Evolutionary conservation across 2,329 filamentous ascomycete species (phyloP), one percentile per base, ranked within the genome.

Genomic region (Diaporthe longicolla): DNA sequence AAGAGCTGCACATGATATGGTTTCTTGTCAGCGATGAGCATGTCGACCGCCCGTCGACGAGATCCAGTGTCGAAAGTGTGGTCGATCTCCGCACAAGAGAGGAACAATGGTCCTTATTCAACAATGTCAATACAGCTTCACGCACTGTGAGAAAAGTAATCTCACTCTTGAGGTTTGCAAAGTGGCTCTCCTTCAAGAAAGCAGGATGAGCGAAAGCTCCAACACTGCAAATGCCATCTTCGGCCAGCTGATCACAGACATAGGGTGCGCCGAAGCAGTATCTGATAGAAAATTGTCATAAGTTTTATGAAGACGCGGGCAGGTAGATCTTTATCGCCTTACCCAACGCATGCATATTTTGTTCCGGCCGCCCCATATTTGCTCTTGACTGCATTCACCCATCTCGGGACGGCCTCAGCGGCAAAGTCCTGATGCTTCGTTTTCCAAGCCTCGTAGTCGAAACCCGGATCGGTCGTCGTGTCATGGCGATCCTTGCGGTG

Each of bases 1-100:
- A 90, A 93, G 29, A 94, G 82, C 79, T 88, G 90, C 75, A 92
- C 84, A 78, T 93, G 90, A 81, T 90, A 93, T 1, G 87, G 75
- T 75, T 84, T 85, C 59, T 82, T 79, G 29, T 80, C 78, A 26
- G 80, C 79, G 43, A 82, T 80, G 65, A 88, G 77, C 35, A 87
- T 84, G 40, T 87, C 84, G 1, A 87, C 54, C 2, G 85, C 85
- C 45, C 79, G 80, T 21, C 82, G 80, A 19, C 86, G 79, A 0
- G 80, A 78, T 32, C 82, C 79, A 6, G 81, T 76, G 19, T 80
- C 76, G 71, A 88, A 88, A 0, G 84, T 85, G 57, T 85, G 82
- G 71, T 88, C 86, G 15, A 82, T 79, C 50, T 87, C 84, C 0
- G 85, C 79, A 68, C 86, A 88, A 0, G 84, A 86, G 9, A 88